phyloP scores from a whole-genome alignment of 345 rosid genomes.

The Bruguiera gymnorhiza region DNA sequence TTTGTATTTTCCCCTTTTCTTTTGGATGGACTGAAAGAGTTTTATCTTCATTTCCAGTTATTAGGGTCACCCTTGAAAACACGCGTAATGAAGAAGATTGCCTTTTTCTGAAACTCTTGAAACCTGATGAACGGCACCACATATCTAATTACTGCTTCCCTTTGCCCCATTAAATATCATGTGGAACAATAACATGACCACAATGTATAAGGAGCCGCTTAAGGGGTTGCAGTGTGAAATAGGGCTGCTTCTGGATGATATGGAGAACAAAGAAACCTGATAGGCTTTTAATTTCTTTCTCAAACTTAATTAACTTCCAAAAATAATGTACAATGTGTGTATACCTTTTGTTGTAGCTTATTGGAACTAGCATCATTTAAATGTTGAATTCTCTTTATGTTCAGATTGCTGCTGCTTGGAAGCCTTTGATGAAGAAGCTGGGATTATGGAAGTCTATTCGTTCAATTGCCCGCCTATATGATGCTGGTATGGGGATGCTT shows the following conservation, averaged over 20 bases:
- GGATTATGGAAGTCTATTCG: conserved; percentile 89
- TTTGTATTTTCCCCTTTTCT: not conserved
- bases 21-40: not conserved
- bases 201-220: too few species aligned
- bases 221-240: too few species aligned
- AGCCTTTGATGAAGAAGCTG: conserved; percentile 65
- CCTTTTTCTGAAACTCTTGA: too few species aligned
- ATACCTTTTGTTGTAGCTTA: not conserved
- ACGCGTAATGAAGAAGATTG: not conserved
- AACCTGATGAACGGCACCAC: too few species aligned
- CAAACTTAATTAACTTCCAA: too few species aligned
- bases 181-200: too few species aligned
- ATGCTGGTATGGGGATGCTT: conserved; percentile 94
- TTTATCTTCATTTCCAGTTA: not conserved
- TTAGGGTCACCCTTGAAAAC: not conserved
- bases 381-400: not conserved
- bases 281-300: too few species aligned
- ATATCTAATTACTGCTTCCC: too few species aligned
- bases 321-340: not conserved
- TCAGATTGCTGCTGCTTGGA: conserved; percentile 95
- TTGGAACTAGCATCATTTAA: not conserved
- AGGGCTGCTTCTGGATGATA: too few species aligned
- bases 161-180: too few species aligned
- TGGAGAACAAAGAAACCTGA: too few species aligned
- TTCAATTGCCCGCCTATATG: conserved; percentile 78